Conservation (phyloP, 345 rosid genomes). For the Psidium guajava region DNA sequence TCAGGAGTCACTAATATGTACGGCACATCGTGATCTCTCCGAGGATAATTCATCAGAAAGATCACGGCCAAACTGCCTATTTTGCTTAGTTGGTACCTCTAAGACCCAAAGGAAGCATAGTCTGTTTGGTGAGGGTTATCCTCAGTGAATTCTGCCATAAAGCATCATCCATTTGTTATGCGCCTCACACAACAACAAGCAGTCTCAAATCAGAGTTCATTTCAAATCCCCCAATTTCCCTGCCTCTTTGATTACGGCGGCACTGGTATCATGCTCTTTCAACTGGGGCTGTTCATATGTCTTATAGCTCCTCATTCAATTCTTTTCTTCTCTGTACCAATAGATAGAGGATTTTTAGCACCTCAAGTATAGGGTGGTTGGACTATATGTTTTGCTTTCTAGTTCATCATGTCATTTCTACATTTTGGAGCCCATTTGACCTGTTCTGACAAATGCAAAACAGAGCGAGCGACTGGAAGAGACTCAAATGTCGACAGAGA, state of each 20-base stretch:
- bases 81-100: background rate
- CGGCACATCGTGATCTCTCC: background rate
- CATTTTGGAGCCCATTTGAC: background rate
- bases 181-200: background rate
- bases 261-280: background rate
- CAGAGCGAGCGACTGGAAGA: background rate
- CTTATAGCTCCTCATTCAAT: background rate
- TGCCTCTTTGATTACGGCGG: background rate
- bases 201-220: background rate
- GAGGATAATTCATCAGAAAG: background rate
- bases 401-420: background rate
- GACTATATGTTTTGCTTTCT: background rate
- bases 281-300: background rate
- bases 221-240: background rate
- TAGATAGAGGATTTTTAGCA: background rate
- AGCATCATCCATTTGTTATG: background rate
- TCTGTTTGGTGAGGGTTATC: background rate
- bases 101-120: background rate
- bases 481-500: background rate
- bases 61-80: background rate
- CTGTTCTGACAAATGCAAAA: background rate
- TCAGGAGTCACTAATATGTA: constrained; percentile 1
- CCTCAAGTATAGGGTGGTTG: background rate
- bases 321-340: background rate
- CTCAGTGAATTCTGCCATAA: background rate